These are phyloP conservation scores for Aphanoascus verrucosus DNA, from an alignment of 2,329 filamentous ascomycete species.

Conservation along the genomic window DNA sequence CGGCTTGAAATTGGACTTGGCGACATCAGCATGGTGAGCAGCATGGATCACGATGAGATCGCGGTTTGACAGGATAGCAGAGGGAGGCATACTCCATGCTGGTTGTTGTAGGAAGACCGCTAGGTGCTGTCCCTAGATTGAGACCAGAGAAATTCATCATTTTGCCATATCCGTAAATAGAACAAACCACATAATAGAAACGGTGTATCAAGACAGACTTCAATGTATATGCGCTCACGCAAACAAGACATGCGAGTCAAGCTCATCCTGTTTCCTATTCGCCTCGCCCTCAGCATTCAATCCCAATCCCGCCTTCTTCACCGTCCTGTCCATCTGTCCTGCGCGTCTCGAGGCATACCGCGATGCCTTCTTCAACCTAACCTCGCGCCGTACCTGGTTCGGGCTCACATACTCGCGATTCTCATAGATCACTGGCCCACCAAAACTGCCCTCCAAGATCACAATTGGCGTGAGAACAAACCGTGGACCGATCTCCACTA, in stretches of 20 bases:
- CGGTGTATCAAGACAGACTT: not conserved
- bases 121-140: not conserved
- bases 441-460: conserved; percentile 89
- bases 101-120: not conserved
- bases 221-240: conserved; percentile 39
- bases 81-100: not conserved
- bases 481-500: conserved; percentile 88
- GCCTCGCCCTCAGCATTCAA: conserved; percentile 58
- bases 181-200: not conserved
- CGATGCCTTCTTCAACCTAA: conserved; percentile 63
- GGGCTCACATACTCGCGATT: conserved; percentile 96
- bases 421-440: conserved; percentile 93
- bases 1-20: not conserved
- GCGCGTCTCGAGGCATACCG: conserved; percentile 69
- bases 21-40: not conserved
- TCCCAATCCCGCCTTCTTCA: conserved; percentile 67
- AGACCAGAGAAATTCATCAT: not conserved
- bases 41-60: not conserved
- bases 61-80: not conserved
- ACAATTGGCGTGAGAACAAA: conserved; percentile 91
- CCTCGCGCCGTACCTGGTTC: conserved; percentile 80
- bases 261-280: conserved; percentile 52
- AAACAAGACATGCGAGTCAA: conserved; percentile 71
- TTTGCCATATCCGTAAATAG: not conserved
- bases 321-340: conserved; percentile 57